Base-by-base conservation (phyloP, 129 eudicot genomes). In the Mikania micrantha region DNA sequence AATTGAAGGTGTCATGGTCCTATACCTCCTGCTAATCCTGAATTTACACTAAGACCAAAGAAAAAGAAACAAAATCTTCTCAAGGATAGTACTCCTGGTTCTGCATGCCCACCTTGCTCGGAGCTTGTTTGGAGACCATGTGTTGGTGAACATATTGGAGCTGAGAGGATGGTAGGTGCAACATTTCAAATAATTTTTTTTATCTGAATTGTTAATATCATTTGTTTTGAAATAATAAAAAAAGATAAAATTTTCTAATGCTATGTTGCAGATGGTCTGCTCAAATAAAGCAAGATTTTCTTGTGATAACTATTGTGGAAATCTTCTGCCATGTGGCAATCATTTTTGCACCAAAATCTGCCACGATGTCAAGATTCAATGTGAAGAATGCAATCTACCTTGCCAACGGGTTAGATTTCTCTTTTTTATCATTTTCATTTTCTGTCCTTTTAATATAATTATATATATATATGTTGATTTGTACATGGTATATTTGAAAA, bases 271-370 rank as follows among this genome's bases (percentile, higher is more conserved):
- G 99, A 82, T 87, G 96, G 78, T 93, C n/a, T 93, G 99, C 82
- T 93, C 96, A 61, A 74, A 84, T 67, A 83, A 35, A 29, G 72
- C 86, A 62, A 82, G 79, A 45, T 93, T 78, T 71, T 81, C 95
- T 39, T 93, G 99, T 69, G 90, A 93, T 31, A 93, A 93, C 70
- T 80, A 84, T 74, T 93, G 99, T 63, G 99, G 96, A 45, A 86
- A 85, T 60, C 90, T 83, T 89, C 87, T 93, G 69, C 82, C 85
- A 62, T 93, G 99, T 78, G 84, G 95, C 79, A 93, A 89, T 68
- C 99, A 93, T 74, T 89, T 82, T 70, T 93, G 99, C 80, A 93
- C 95, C 24, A 86, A 86, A 56, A 85, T 81, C 32, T 93, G 99
- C 78, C 99, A 93, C 74, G 60, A 85, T 56, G 62, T 84, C 47